Evolutionary conservation across 2,329 filamentous ascomycete species (phyloP).

Genomic region (Trichoderma sp.): DNA sequence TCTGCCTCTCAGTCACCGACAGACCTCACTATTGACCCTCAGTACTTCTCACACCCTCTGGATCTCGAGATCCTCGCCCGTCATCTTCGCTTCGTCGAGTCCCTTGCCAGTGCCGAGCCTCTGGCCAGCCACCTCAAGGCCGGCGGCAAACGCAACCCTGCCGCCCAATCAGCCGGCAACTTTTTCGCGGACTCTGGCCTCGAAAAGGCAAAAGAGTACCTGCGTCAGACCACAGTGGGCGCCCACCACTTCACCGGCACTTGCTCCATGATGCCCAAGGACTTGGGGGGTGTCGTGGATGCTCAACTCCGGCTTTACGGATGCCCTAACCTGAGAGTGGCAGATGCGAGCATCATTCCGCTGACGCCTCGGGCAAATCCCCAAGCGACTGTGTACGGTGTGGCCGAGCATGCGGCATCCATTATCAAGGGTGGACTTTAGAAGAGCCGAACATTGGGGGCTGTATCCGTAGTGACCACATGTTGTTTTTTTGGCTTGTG

Average conservation of each 20-base stretch:
- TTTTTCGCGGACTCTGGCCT: constrained; percentile 20
- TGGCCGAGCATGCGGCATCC: constrained; percentile 12
- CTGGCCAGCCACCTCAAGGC: constrained; percentile 39
- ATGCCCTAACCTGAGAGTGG: constrained; percentile 30
- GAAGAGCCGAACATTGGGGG: not conserved
- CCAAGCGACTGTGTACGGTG: constrained; percentile 13
- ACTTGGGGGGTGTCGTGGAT: constrained; percentile 33
- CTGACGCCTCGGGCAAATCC: not conserved
- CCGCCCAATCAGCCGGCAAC: constrained; percentile 18
- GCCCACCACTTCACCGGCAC: constrained; percentile 50
- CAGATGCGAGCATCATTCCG: constrained; percentile 32
- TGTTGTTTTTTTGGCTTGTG: not conserved
- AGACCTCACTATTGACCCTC: constrained; percentile 50
- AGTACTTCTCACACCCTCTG: constrained; percentile 53
- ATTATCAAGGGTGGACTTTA: not conserved
- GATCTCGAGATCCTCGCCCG: constrained; percentile 53
- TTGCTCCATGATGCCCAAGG: constrained; percentile 46
- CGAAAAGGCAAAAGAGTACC: constrained; percentile 32
- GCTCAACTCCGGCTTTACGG: constrained; percentile 24
- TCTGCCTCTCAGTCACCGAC: constrained; percentile 24
- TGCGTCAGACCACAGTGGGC: constrained; percentile 34
- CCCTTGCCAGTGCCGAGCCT: constrained; percentile 36
- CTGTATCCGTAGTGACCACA: not conserved
- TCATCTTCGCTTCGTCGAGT: constrained; percentile 42
- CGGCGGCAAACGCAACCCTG: constrained; percentile 33